Evolutionary conservation across 1,284 basidiomycete species (phyloP), one percentile per base, ranked within the genome.

Genomic region (Sphaerobolus stellatus): DNA sequence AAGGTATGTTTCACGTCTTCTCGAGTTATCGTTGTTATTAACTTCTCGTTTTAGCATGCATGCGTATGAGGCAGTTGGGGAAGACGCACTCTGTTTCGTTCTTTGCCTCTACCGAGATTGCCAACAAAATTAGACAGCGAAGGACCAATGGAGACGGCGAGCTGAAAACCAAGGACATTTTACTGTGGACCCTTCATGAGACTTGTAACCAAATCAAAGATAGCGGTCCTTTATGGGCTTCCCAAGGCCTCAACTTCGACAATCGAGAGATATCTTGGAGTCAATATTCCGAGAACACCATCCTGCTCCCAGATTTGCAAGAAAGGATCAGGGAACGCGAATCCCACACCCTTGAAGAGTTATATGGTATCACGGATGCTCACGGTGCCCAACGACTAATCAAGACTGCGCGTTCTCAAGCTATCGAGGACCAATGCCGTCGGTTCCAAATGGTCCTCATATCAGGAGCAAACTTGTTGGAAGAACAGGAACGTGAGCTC

Each of bases 401-500:
- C 33, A 31, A 27, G n/a, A 57, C 40, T 13, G 22, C 55, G 7
- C 5, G 52, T 1, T 48, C 59, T 30, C 62, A 64, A 8, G 64
- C 64, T 0, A 62, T 79, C 8, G 55, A 41, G 1, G 59, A 62
- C 9, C 66, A 65, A 41, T 68, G 69, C 16, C 22, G 52, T 18
- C 27, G 56, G n/a, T 66, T 79, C 11, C 71, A 72, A 0, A 48
- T 68, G 3, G 43, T 22, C 5, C 48, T 58, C 0, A 27, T 67
- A 9, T 24, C 46, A 1, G 58, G 65, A 25, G 40, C 57, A 1
- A 50, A 55, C 16, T 59, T 76, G 54, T 72, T 71, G 5, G 78
- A 81, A 58, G 79, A 80, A 54, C 79, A 81, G 56, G 79, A 81
- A 50, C 66, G 76, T 13, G 79, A 82, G 58, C 65, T 80, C 2